Base-by-base conservation (phyloP, 2,329 filamentous ascomycete genomes). In the Chrysoporthe cubensis region DNA sequence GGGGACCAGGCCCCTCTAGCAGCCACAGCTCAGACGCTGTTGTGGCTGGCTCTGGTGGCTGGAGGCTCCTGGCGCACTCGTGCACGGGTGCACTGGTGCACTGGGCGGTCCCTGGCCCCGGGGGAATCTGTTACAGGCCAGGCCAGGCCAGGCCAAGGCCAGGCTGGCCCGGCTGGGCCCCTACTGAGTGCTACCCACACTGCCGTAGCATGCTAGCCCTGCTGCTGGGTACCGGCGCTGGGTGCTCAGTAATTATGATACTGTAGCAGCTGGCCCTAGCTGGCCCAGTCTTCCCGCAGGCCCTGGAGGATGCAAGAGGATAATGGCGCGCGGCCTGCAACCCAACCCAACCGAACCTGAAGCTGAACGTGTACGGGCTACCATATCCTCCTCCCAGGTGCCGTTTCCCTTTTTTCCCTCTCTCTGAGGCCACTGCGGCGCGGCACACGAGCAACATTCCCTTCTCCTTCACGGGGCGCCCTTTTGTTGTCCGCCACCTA, bases 111-210 rank as follows among this genome's bases (percentile, higher is more conserved):
- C 44, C 14, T 7, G 14, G 44, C 54, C 34, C 50, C 21, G 13
- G 6, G 54, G 34, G 5, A 11, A 18, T 40, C 46, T 42, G 26
- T 14, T 32, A 3, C 61, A 63, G 61, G 61, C 34, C 44, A 62
- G 60, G 50, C 54, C 34, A 40, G 54, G 61, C 48, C 61, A 63
- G 37, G 6, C 26, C 26, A 26, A 40, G 58, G 58, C 58, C 43
- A 21, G 61, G 46, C 50, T 54, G 50, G 26, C 50, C 21, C n/a
- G n/a, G 48, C 48, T 52, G 48, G 48, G n/a, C 48, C 26, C 26
- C 26, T 26, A 26, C 26, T 26, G 26, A 26, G 26, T 26, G 26
- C 26, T 26, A 26, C 26, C 26, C 26, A 26, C 26, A 26, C 26
- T 26, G 26, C 26, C 26, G 26, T 26, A 26, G 26, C 26, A 26